A percentile compares a stretch with the other conserved stretches of the same genome.
Evolutionary conservation across 2,329 filamentous ascomycete species (phyloP).

Genomic region (Penicillium paneum): DNA sequence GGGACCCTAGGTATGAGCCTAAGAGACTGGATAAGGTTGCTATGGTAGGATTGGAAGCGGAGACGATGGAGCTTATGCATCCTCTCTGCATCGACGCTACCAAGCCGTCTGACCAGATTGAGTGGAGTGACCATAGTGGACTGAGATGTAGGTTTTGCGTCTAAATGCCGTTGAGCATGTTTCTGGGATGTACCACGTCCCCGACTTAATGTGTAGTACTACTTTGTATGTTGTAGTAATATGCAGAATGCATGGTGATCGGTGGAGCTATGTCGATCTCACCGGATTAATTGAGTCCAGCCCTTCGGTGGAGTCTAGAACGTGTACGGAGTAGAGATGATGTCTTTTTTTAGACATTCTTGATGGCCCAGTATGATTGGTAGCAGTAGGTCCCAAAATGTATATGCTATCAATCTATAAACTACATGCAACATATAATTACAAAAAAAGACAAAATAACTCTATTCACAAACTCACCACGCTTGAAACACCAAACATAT

Average conservation of each 20-base stretch:
- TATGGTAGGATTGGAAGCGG: too few relatives aligned
- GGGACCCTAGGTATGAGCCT: too few relatives aligned
- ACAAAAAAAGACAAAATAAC: background rate
- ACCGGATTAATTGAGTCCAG: background rate
- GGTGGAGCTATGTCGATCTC: constrained; percentile 3
- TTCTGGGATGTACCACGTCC: too few relatives aligned
- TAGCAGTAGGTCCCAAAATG: background rate
- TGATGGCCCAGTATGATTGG: background rate
- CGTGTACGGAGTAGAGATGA: background rate
- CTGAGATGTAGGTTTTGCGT: too few relatives aligned
- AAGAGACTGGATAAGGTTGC: too few relatives aligned
- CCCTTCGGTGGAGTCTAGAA: background rate
- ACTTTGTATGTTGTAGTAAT: background rate
- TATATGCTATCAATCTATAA: background rate
- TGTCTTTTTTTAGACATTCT: background rate
- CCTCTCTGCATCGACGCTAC: too few relatives aligned
- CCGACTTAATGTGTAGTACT: too few relatives aligned
- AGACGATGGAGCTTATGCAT: too few relatives aligned
- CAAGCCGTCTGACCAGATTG: too few relatives aligned
- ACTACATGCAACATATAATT: background rate
- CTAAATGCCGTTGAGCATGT: too few relatives aligned
- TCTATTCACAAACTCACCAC: background rate
- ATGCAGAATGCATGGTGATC: background rate
- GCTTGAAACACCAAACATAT: background rate
- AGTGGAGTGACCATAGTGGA: too few relatives aligned